Evolutionary conservation across 1,284 basidiomycete species (phyloP).

Genomic region (Peniophora sp.): DNA sequence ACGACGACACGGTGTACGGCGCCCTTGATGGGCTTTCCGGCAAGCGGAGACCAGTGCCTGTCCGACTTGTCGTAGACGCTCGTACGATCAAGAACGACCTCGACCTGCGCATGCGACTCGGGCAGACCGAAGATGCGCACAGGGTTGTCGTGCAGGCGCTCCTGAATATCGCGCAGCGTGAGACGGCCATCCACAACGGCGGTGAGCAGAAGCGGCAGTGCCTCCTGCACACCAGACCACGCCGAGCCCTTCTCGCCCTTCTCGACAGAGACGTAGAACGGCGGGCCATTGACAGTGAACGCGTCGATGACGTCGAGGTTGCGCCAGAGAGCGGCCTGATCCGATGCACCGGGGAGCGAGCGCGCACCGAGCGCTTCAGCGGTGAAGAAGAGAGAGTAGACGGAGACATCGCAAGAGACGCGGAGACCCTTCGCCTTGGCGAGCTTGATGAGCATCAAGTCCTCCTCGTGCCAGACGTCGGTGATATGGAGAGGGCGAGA

Average conservation of each 20-base stretch:
- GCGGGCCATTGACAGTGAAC: slow-evolving; percentile 84
- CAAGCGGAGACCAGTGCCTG: slow-evolving; percentile 81
- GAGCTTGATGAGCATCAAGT: slow-evolving; percentile 86
- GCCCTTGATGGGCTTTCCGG: slow-evolving; percentile 60
- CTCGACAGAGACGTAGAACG: slow-evolving; percentile 72
- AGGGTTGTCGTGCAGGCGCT: slow-evolving; percentile 86
- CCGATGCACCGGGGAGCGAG: slow-evolving; percentile 69
- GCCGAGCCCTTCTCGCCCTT: slow-evolving; percentile 61
- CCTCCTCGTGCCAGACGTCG: slow-evolving; percentile 85
- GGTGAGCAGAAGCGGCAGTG: slow-evolving; percentile 81
- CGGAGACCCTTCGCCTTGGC: slow-evolving; percentile 93
- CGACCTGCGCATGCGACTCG: slow-evolving; percentile 82
- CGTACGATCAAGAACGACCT: slow-evolving; percentile 84
- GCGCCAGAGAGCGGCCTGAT: slow-evolving; percentile 86
- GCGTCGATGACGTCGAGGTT: slow-evolving; percentile 83
- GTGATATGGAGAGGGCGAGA: slow-evolving; percentile 88
- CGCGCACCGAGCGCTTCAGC: slow-evolving; percentile 61
- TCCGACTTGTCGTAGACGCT: slow-evolving; percentile 46
- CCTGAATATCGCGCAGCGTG: slow-evolving; percentile 77
- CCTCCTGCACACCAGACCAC: slow-evolving; percentile 82
- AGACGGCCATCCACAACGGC: slow-evolving; percentile 80
- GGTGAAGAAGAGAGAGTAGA: slow-evolving; percentile 91
- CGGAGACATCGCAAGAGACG: slow-evolving; percentile 94
- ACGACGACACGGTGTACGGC: slow-evolving; percentile 88
- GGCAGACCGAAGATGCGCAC: slow-evolving; percentile 87